phyloP scores from a whole-genome alignment of 2,329 filamentous ascomycete species.

The Cadophora luteo-olivacea region DNA sequence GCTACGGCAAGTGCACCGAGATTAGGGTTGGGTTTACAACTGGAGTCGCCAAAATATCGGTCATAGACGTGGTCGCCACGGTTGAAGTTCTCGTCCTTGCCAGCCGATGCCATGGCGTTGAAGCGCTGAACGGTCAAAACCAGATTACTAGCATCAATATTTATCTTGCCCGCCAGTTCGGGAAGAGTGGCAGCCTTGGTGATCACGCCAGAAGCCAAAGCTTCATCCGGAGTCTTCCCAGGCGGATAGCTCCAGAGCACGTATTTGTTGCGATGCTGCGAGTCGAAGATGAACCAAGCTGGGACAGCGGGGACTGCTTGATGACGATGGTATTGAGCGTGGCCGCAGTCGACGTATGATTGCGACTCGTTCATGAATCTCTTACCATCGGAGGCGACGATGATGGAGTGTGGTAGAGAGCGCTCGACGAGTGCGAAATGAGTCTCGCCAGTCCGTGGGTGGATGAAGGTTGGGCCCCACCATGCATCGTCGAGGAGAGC shows the following conservation, averaged over 20 bases:
- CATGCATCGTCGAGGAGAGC: slow-evolving; percentile 46
- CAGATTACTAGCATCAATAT: slow-evolving; percentile 35
- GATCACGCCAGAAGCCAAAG: slow-evolving; percentile 38
- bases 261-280: slow-evolving; percentile 44
- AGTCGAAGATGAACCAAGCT: slow-evolving; percentile 45
- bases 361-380: slow-evolving; percentile 48
- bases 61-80: slow-evolving; percentile 46
- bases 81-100: slow-evolving; percentile 45
- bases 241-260: slow-evolving; percentile 32
- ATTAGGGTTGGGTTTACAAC: slow-evolving; percentile 42
- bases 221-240: slow-evolving; percentile 30
- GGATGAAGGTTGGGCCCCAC: slow-evolving; percentile 45
- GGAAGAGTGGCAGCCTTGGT: slow-evolving; percentile 37
- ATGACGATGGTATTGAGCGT: slow-evolving; percentile 35
- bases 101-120: slow-evolving; percentile 42
- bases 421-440: slow-evolving; percentile 43
- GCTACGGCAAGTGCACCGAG: slow-evolving; percentile 41
- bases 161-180: slow-evolving; percentile 41
- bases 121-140: slow-evolving; percentile 40
- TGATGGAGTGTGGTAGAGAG: slow-evolving; percentile 45
- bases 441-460: slow-evolving; percentile 35
- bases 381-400: slow-evolving; percentile 45
- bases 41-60: slow-evolving; percentile 45
- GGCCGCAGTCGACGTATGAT: slow-evolving; percentile 43
- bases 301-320: slow-evolving; percentile 40